These are phyloP conservation scores for Oxytropis ochrocephala DNA, from an alignment of 306 rosid genomes.

Conservation along the genomic window DNA sequence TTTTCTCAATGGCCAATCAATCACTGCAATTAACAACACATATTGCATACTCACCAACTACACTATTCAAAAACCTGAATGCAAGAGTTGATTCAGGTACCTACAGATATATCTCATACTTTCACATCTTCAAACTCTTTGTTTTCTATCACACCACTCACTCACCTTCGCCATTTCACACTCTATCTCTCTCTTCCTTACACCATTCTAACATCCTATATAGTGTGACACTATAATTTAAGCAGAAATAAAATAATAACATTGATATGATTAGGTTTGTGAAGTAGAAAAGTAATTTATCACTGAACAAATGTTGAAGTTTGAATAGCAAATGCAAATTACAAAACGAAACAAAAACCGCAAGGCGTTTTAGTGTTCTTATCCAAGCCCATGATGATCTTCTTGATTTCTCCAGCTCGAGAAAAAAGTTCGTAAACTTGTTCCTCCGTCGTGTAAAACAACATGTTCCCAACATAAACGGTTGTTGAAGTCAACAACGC, in stretches of 20 bases:
- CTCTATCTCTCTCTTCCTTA: neutral
- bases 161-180: neutral
- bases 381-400: slow-evolving; percentile 96
- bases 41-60: neutral
- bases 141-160: neutral
- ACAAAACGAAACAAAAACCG: slow-evolving; percentile 88
- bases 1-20: neutral
- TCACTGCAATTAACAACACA: neutral
- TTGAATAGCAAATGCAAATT: slow-evolving; percentile 17
- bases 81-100: neutral
- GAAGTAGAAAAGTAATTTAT: neutral
- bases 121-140: neutral
- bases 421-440: slow-evolving; percentile 89
- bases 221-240: neutral
- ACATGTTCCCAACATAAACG: slow-evolving; percentile 84
- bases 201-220: neutral
- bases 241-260: neutral
- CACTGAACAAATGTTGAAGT: neutral
- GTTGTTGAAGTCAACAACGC: slow-evolving; percentile 65
- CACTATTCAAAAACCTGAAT: neutral
- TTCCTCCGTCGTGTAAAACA: slow-evolving; percentile 93
- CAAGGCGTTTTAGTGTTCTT: slow-evolving; percentile 94
- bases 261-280: neutral
- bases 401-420: slow-evolving; percentile 91
- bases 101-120: neutral